A percentile compares a stretch with the other conserved stretches of the same genome.
Evolutionary conservation across 345 rosid genomes (phyloP).

Genomic region (Brassica rapa): DNA sequence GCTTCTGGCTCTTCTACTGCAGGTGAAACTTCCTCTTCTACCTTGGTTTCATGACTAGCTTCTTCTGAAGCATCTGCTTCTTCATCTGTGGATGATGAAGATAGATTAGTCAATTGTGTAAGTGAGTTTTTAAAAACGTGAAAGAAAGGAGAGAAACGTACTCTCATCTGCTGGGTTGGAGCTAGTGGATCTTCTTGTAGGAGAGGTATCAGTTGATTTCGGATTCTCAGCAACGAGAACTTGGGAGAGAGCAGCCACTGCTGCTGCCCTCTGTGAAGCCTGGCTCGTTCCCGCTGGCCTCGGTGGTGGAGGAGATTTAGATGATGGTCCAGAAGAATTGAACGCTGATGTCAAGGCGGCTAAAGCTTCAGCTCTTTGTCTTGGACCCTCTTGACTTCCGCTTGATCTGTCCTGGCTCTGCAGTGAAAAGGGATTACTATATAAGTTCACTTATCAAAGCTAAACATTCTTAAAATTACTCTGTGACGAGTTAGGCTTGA

Average conservation of each 20-base stretch:
- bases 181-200: constrained; percentile 48
- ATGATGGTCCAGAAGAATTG: constrained; percentile 50
- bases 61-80: constrained; percentile 28
- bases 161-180: constrained; percentile 58
- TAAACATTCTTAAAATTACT: background rate
- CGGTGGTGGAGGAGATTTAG: constrained; percentile 48
- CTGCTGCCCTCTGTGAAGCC: constrained; percentile 96
- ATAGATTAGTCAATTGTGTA: constrained; percentile 7
- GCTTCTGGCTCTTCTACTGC: constrained; percentile 41
- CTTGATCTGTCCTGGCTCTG: constrained; percentile 60
- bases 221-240: constrained; percentile 90
- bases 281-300: constrained; percentile 50
- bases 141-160: constrained; percentile 35
- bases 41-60: constrained; percentile 37
- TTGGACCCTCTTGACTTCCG: constrained; percentile 56
- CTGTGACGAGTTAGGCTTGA: background rate
- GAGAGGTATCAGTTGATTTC: constrained; percentile 65
- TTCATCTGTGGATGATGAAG: constrained; percentile 45
- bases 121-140: background rate
- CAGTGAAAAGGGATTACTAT: constrained; percentile 17
- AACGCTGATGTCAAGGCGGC: constrained; percentile 84
- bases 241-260: constrained; percentile 93
- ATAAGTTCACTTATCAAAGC: constrained; percentile 13
- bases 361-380: constrained; percentile 85
- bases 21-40: constrained; percentile 46